Conservation (phyloP, 768 basidiomycete species). For the Mycena haematopus region DNA sequence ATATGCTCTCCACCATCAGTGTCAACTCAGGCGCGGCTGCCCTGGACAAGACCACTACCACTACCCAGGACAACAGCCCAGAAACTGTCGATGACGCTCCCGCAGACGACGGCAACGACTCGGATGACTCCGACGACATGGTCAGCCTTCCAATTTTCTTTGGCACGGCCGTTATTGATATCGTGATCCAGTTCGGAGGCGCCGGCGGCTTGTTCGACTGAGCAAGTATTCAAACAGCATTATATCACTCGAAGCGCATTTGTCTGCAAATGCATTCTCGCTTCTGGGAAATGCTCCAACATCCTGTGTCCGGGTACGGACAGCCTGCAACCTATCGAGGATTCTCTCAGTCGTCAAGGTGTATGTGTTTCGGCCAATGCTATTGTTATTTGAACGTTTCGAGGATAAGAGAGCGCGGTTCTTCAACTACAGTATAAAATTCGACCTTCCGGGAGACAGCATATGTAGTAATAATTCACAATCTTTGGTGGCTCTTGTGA, state of each 20-base stretch:
- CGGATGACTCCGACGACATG: slow-evolving; percentile 16
- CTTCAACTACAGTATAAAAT: too few species aligned
- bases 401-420: too few species aligned
- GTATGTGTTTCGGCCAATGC: background rate
- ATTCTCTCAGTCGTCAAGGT: background rate
- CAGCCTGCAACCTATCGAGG: background rate
- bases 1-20: slow-evolving; percentile 79
- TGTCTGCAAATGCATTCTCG: background rate
- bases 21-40: slow-evolving; percentile 33
- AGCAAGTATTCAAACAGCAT: background rate
- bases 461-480: too few species aligned
- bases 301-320: background rate
- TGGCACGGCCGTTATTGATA: background rate
- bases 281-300: too few species aligned
- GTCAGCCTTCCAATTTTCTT: background rate
- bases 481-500: too few species aligned
- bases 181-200: background rate
- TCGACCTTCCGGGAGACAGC: too few species aligned
- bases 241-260: background rate
- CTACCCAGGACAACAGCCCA: background rate
- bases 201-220: slow-evolving; percentile 4
- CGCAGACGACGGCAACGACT: slow-evolving; percentile 1
- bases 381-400: background rate
- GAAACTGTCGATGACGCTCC: slow-evolving; percentile 5
- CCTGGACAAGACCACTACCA: background rate